Evolutionary conservation across 805 yeast species (phyloP), one percentile per base, ranked within the genome.

Genomic region (Pichia cephalocereana): DNA sequence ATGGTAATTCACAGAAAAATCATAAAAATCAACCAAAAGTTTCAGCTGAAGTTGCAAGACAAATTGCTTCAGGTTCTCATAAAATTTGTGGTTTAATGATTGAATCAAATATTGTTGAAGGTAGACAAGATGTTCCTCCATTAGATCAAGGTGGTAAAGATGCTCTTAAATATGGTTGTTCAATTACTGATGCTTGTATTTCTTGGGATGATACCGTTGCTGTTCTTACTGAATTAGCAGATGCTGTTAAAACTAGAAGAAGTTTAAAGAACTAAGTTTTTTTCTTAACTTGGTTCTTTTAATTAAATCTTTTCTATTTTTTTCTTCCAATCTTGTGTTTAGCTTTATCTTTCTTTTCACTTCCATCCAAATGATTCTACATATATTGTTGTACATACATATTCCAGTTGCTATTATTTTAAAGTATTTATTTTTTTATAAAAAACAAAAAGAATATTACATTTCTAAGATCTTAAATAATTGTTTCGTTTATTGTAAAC

Each of bases 101-200:
- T 62, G 99, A 93, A 74, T 83, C 95, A 50, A 86, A 91, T 64
- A 78, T 93, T 57, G 77, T 75, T 52, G 97, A 85, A 65, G 99
- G 99, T 46, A 83, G 95, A 70, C 99, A 93, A 73, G 82, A 85
- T 61, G 89, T 89, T 51, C 90, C 91, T 49, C 77, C 86, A 40
- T 43, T 48, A 38, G 54, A 51, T 41, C 71, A 78, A 49, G 83
- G 82, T 46, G 96, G 96, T 47, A 83, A 83, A 62, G 74, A 74
- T 47, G 78, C 74, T 23, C 77, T 91, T 68, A 79, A 84, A 61
- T 91, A 91, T 70, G 99, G 99, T 53, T 86, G 89, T 54, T 86
- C 96, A 31, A 89, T 91, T 59, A 91, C 99, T n/a, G 99, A 91
- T 68, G 96, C 96, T 32, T 91, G 99, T 75, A 89, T 91, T 52